Base-by-base conservation (phyloP, 352 stramenopile species). In the Pythium aristosporum region DNA sequence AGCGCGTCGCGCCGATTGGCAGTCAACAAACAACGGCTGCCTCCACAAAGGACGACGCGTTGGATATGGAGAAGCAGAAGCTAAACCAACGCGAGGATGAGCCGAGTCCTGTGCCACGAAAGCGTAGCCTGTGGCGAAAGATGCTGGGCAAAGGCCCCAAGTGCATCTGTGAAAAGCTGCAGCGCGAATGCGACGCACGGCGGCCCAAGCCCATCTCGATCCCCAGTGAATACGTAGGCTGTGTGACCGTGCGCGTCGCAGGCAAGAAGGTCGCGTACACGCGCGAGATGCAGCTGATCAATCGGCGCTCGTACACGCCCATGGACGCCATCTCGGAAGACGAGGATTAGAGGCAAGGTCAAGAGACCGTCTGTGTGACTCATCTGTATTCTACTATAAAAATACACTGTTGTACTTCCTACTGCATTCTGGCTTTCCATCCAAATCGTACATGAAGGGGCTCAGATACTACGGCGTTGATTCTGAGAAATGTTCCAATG, bases 51-150 rank as follows among this genome's bases (percentile, higher is more conserved):
- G 37, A 43, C 3, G 37, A 43, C 10, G 37, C 37, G 1, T 5
- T 30, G 5, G 25, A 30, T 18, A 43, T 6, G 37, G 37, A 43
- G 37, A 43, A 18, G 3, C 11, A 43, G 37, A 43, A 43, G 37
- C 37, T 43, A 2, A 12, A 7, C 11, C 11, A 12, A 43, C 37
- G 23, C 21, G 16, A 30, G 8, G 10, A 36, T 34, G n/a, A 32
- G 20, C 3, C 15, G 7, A 36, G 11, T 20, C 28, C 39, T 43
- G 37, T 43, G 1, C 30, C 37, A 47, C 68, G 63, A 15, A 80
- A 83, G 66, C 77, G 74, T 41, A 83, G 74, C 54, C 67, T 82
- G 25, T 85, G 77, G 77, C 73, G 77, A 48, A 81, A 81, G 57
- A 54, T 85, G 20, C 56, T 85, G 21, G 77, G 77, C 23, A 76